Percentiles rank a stretch among this genome's conserved stretches.
phyloP scores from a whole-genome alignment of 768 basidiomycete species.

The Tylopilus balloui region DNA sequence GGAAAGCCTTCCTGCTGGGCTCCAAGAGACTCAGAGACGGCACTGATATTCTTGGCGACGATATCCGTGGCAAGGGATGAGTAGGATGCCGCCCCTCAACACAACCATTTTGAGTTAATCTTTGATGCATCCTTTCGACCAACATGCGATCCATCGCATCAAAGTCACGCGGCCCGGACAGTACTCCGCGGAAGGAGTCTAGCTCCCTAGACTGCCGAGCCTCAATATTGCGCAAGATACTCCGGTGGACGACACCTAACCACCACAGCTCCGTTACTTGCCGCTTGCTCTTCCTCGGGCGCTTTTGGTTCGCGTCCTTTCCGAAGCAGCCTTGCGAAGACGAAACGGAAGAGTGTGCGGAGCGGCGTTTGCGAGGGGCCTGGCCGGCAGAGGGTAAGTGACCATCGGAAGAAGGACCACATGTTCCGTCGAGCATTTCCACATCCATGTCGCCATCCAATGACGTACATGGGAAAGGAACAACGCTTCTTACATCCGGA shows the following conservation, averaged over 20 bases:
- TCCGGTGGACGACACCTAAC: slow-evolving; percentile 35
- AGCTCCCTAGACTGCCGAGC: slow-evolving; percentile 6
- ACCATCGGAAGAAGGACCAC: slow-evolving; percentile 1
- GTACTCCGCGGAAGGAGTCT: slow-evolving; percentile 1
- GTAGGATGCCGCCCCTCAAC: slow-evolving; percentile 19
- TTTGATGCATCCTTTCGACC: slow-evolving; percentile 31
- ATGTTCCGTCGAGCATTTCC: slow-evolving; percentile 29
- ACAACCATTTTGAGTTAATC: slow-evolving; percentile 32
- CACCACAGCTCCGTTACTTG: slow-evolving; percentile 35
- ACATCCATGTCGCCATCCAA: slow-evolving; percentile 22
- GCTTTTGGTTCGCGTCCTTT: slow-evolving; percentile 26
- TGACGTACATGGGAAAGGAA: slow-evolving; percentile 36
- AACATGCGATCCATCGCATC: slow-evolving; percentile 33
- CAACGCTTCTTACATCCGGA: slow-evolving; percentile 28
- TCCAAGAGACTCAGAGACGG: slow-evolving; percentile 18
- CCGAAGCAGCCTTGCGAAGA: slow-evolving; percentile 16
- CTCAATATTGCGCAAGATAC: slow-evolving; percentile 27
- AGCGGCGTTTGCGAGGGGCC: slow-evolving; percentile 31
- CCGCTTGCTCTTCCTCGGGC: slow-evolving; percentile 29
- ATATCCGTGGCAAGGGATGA: slow-evolving; percentile 18
- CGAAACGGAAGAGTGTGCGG: slow-evolving; percentile 30
- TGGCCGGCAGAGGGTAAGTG: neutral
- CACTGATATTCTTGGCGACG: slow-evolving; percentile 22
- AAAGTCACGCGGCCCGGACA: slow-evolving; percentile 6
- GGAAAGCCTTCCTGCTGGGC: slow-evolving; percentile 7